Percentiles rank a stretch among this genome's conserved stretches.
These are phyloP conservation scores for Phoenix dactylifera DNA, from an alignment of 176 grass and related monocot genomes.

Conservation along the genomic window DNA sequence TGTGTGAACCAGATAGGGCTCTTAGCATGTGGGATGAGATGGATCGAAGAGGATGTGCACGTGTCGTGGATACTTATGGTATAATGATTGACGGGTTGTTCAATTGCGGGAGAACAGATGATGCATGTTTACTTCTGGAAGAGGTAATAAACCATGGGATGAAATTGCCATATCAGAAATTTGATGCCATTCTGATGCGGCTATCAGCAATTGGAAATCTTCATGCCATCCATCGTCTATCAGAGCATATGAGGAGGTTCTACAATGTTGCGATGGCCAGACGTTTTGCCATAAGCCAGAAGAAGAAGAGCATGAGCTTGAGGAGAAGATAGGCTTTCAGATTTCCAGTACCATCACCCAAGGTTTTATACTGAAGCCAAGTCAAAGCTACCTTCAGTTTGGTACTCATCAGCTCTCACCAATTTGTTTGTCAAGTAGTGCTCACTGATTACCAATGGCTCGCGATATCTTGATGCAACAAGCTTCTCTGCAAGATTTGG, in stretches of 20 bases:
- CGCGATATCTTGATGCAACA: no score
- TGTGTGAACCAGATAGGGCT: slow-evolving; percentile 51
- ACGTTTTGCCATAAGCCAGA: slow-evolving; percentile 66
- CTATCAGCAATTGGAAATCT: slow-evolving; percentile 68
- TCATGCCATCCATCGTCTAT: slow-evolving; percentile 56
- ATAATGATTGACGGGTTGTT: slow-evolving; percentile 84
- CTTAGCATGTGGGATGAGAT: slow-evolving; percentile 76
- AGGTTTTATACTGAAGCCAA: no score
- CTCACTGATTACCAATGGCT: no score
- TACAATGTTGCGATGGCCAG: slow-evolving; percentile 93
- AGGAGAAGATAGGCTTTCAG: slow-evolving; percentile 33
- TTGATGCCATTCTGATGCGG: slow-evolving; percentile 62
- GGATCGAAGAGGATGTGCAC: slow-evolving; percentile 51
- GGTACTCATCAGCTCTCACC: no score
- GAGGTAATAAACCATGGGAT: slow-evolving; percentile 63
- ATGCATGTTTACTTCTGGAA: slow-evolving; percentile 57
- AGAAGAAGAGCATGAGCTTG: slow-evolving; percentile 76
- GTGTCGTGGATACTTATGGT: slow-evolving; percentile 61
- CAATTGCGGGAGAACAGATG: slow-evolving; percentile 49
- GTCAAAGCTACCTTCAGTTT: no score
- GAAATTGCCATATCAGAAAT: slow-evolving; percentile 65
- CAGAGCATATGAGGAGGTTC: slow-evolving; percentile 86
- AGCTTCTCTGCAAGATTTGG: no score
- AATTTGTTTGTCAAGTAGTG: no score
- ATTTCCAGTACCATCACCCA: no score